phyloP scores from a whole-genome alignment of 345 rosid species.

The Ricinus communis region DNA sequence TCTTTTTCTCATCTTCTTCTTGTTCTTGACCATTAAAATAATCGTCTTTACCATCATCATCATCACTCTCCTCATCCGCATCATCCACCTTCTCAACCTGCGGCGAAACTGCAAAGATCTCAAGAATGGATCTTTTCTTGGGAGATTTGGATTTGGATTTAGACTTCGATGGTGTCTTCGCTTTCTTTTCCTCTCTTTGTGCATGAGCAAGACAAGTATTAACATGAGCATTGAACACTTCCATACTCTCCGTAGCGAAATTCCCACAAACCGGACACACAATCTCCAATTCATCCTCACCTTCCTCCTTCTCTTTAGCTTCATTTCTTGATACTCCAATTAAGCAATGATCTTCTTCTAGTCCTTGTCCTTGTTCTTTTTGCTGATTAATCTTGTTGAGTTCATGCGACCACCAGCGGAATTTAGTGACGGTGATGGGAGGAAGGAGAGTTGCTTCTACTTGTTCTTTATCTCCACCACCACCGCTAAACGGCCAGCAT shows the following conservation, averaged over 20 bases:
- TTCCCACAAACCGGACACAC: too few relatives aligned
- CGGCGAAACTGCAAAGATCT: slow-evolving; percentile 51
- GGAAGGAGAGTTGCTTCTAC: too few relatives aligned
- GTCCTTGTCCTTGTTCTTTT: background rate
- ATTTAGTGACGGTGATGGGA: slow-evolving; percentile 51
- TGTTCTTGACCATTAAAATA: too few relatives aligned
- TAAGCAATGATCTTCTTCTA: too few relatives aligned
- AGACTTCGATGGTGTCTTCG: slow-evolving; percentile 26
- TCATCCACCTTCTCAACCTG: slow-evolving; percentile 29
- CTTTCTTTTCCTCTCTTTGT: slow-evolving; percentile 22
- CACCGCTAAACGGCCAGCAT: slow-evolving; percentile 56
- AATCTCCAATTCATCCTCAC: too few relatives aligned
- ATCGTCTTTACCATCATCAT: too few relatives aligned
- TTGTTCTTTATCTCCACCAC: slow-evolving; percentile 8
- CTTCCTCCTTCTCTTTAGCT: background rate
- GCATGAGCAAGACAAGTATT: slow-evolving; percentile 30
- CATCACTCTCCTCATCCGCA: slow-evolving; percentile 10
- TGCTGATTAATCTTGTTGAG: slow-evolving; percentile 22
- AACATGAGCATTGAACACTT: too few relatives aligned
- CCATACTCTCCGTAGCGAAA: too few relatives aligned
- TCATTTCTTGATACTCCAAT: background rate
- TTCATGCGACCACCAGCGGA: slow-evolving; percentile 75
- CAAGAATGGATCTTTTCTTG: slow-evolving; percentile 54
- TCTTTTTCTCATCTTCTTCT: slow-evolving; percentile 8
- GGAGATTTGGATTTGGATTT: slow-evolving; percentile 31